phyloP scores from a whole-genome alignment of 73 alveolate species.

The Symbiodinium pilosum region DNA sequence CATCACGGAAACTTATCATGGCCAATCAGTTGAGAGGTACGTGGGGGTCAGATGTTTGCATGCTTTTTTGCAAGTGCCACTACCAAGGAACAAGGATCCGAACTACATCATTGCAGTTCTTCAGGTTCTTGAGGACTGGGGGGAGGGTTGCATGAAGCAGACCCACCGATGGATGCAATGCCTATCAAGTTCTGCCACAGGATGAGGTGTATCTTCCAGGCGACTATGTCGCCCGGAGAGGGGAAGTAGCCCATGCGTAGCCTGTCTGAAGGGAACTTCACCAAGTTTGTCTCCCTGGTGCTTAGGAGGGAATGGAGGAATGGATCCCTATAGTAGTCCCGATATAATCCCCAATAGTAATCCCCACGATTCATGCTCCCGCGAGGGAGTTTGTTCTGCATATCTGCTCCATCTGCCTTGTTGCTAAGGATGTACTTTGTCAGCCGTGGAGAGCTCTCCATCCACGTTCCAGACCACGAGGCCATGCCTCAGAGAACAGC shows the following conservation, averaged over 20 bases:
- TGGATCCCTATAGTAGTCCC: background rate
- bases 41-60: background rate
- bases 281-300: background rate
- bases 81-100: conserved; percentile 65
- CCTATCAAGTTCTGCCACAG: background rate
- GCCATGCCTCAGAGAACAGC: background rate
- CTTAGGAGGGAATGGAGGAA: background rate
- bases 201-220: conserved; percentile 75
- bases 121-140: conserved; percentile 57
- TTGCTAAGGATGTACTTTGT: conserved; percentile 68
- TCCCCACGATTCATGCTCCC: no score
- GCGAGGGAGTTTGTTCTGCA: no score
- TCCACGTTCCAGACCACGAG: conserved; percentile 66
- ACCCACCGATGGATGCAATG: no score
- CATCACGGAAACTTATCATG: no score
- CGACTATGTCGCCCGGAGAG: conserved; percentile 81
- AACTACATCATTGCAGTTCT: conserved; percentile 90
- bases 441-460: conserved; percentile 73
- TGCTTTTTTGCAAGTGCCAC: background rate
- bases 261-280: background rate
- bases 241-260: conserved; percentile 47
- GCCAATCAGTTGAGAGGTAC: no score
- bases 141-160: no score
- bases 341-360: no score
- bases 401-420: background rate